Conservation (phyloP, 768 basidiomycete genomes). For the Phylloporus arenicola region DNA sequence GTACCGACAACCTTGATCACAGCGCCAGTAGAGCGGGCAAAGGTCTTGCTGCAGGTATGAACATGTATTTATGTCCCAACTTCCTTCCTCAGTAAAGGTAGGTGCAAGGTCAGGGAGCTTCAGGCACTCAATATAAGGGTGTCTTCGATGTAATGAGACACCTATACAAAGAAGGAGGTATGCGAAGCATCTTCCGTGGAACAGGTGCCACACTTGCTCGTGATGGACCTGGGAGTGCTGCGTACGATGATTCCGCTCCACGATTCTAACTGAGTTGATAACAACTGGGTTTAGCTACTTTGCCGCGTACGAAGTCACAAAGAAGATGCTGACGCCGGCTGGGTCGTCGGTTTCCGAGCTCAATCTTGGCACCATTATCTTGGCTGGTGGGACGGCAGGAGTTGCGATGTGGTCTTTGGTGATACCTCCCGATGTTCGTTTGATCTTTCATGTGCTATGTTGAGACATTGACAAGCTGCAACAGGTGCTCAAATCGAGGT, state of each 20-base stretch:
- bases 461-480: conserved; percentile 5
- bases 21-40: conserved; percentile 95
- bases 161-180: conserved; percentile 89
- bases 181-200: conserved; percentile 88
- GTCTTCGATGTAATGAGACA: conserved; percentile 87
- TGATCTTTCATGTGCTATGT: not conserved
- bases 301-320: conserved; percentile 92
- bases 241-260: conserved; percentile 47
- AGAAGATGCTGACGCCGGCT: conserved; percentile 76
- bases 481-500: conserved; percentile 90
- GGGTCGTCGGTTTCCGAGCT: conserved; percentile 77
- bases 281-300: conserved; percentile 63
- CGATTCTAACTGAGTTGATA: conserved; percentile 5
- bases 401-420: conserved; percentile 98
- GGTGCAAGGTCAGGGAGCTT: conserved; percentile 84
- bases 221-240: conserved; percentile 95
- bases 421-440: conserved; percentile 90
- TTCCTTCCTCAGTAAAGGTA: conserved; percentile 29
- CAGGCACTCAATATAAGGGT: conserved; percentile 74
- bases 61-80: not conserved
- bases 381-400: conserved; percentile 92
- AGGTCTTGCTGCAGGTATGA: conserved; percentile 85
- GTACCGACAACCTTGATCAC: conserved; percentile 87
- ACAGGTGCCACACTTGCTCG: conserved; percentile 89
- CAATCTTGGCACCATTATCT: conserved; percentile 78